A percentile compares a stretch with the other conserved stretches of the same genome.
Conservation (phyloP, 768 basidiomycete genomes). For the Mycena olivaceomarginata region DNA sequence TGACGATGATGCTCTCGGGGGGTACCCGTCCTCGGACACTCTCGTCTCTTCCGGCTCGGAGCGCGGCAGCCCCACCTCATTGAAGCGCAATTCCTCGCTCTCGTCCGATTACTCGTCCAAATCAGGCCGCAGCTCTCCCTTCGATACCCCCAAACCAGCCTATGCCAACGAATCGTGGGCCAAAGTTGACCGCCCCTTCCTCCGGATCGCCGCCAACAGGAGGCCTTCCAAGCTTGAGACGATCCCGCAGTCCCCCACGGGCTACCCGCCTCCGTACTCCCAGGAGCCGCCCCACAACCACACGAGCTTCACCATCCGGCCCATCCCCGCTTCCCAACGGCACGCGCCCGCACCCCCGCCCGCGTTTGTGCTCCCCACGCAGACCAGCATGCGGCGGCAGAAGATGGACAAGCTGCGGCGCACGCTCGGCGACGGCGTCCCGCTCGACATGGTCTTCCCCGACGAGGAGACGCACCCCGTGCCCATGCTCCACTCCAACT, state of each 20-base stretch:
- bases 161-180: conserved; percentile 42
- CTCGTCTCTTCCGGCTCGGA: conserved; percentile 32
- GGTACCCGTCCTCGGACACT: conserved; percentile 41
- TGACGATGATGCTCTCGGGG: conserved; percentile 36
- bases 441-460: conserved; percentile 77
- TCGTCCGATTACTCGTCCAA: conserved; percentile 31
- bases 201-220: conserved; percentile 23
- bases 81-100: conserved; percentile 33
- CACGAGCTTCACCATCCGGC: conserved; percentile 48
- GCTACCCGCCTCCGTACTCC: conserved; percentile 38
- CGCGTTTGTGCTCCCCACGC: conserved; percentile 63
- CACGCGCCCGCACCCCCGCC: conserved; percentile 49
- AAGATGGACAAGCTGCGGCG: conserved; percentile 81
- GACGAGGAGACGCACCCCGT: conserved; percentile 34
- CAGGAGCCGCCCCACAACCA: conserved; percentile 37
- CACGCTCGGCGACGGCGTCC: conserved; percentile 79
- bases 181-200: conserved; percentile 38
- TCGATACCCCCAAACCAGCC: conserved; percentile 20
- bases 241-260: conserved; percentile 41
- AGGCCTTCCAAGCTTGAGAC: conserved; percentile 36
- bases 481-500: conserved; percentile 7
- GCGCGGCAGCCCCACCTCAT: conserved; percentile 18
- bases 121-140: conserved; percentile 15
- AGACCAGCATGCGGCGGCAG: conserved; percentile 63
- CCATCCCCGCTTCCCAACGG: conserved; percentile 43